Conservation (phyloP, 2,329 filamentous ascomycete genomes). For the Curvularia eragrostidis region DNA sequence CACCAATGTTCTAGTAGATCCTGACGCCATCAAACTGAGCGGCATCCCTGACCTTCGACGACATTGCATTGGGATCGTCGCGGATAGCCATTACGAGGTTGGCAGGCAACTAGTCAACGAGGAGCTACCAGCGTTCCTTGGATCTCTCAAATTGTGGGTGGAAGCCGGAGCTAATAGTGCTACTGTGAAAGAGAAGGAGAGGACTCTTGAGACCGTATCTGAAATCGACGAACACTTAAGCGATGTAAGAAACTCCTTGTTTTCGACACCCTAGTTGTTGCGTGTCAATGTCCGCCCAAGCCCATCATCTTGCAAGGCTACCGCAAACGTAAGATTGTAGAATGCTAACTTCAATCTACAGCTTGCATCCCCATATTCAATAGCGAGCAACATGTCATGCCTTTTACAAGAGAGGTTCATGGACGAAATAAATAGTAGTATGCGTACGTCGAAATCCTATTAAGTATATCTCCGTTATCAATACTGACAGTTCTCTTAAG, state of each 20-base stretch:
- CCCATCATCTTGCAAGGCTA: too few species aligned
- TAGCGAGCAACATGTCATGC: neutral
- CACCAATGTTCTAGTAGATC: neutral
- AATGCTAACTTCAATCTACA: neutral
- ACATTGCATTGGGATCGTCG: neutral
- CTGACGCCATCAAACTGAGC: neutral
- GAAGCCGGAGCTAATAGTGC: conserved; percentile 50
- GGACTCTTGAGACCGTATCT: neutral
- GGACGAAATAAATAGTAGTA: neutral
- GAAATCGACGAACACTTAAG: neutral
- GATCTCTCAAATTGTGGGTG: conserved; percentile 55
- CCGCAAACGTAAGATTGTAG: neutral
- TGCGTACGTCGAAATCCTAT: neutral
- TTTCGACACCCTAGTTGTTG: too few species aligned
- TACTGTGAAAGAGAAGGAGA: neutral
- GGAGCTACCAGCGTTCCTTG: conserved; percentile 53
- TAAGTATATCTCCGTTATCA: neutral
- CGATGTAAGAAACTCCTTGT: neutral
- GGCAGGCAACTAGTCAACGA: conserved; percentile 51
- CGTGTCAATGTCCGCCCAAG: neutral
- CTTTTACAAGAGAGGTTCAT: neutral
- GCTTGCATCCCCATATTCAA: neutral
- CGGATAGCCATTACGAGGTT: conserved; percentile 43
- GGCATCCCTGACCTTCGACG: neutral
- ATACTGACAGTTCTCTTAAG: neutral